A percentile compares a stretch with the other conserved stretches of the same genome.
These are phyloP conservation scores for Vararia minispora DNA, from an alignment of 768 basidiomycete species.

Conservation along the genomic window DNA sequence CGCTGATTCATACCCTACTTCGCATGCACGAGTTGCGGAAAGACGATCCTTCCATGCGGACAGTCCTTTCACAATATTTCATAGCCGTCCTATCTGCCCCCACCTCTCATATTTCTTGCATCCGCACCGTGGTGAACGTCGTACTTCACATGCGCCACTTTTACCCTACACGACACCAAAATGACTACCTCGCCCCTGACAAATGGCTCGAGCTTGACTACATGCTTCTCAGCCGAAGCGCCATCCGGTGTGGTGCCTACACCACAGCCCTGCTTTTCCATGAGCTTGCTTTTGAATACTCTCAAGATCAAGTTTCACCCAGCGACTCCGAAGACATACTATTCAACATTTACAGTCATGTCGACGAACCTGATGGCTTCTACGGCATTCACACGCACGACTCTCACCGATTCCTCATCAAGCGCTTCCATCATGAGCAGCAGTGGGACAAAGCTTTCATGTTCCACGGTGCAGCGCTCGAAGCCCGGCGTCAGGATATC, in stretches of 20 bases:
- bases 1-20: constrained; percentile 64
- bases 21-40: constrained; percentile 17
- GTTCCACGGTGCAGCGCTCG: constrained; percentile 78
- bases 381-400: constrained; percentile 83
- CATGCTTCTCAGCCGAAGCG: constrained; percentile 55
- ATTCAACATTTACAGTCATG: constrained; percentile 88
- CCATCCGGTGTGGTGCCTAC: constrained; percentile 72
- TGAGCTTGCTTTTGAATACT: constrained; percentile 60
- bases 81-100: constrained; percentile 34
- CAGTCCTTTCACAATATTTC: constrained; percentile 43
- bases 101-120: constrained; percentile 28
- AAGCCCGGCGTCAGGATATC: constrained; percentile 37
- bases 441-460: constrained; percentile 89
- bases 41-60: constrained; percentile 18
- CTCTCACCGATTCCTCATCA: constrained; percentile 69
- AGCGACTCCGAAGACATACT: constrained; percentile 52
- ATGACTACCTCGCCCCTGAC: constrained; percentile 44
- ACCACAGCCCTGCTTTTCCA: constrained; percentile 86
- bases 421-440: constrained; percentile 83
- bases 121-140: constrained; percentile 57
- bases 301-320: constrained; percentile 17
- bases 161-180: constrained; percentile 23
- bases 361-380: constrained; percentile 97
- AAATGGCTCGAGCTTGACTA: constrained; percentile 79
- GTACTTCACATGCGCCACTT: constrained; percentile 76